phyloP scores from a whole-genome alignment of 83 land plant genomes.

The Diphasiastrum complanatum region DNA sequence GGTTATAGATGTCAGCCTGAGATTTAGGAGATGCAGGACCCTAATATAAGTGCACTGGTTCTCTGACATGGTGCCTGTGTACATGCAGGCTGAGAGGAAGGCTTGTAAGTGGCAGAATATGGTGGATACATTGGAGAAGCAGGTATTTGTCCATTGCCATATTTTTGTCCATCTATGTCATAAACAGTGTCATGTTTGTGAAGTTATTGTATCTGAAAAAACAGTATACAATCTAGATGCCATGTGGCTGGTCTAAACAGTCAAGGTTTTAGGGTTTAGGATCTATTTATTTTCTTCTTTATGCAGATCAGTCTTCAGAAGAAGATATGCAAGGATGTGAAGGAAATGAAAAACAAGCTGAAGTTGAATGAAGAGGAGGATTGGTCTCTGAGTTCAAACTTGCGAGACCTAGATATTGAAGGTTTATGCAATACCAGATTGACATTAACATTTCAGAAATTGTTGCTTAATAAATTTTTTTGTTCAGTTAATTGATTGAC shows the following conservation, averaged over 20 bases:
- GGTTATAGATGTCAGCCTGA: too few species aligned
- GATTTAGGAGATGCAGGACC: too few species aligned
- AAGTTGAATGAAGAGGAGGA: slow-evolving; percentile 6
- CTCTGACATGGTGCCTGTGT: too few species aligned
- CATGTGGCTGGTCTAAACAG: too few species aligned
- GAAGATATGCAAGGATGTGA: background rate
- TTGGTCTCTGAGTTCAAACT: background rate
- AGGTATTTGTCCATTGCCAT: too few species aligned
- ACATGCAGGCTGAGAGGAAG: slow-evolving; percentile 11
- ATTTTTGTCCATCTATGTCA: too few species aligned
- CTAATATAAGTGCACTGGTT: too few species aligned
- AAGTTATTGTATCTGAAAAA: background rate
- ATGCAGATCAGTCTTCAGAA: background rate
- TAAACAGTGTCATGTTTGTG: background rate
- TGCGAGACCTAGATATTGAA: background rate
- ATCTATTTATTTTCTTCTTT: background rate
- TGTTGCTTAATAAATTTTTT: background rate
- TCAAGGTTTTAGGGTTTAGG: too few species aligned
- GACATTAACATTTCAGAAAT: background rate
- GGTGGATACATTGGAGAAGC: slow-evolving; percentile 9
- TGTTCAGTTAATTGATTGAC: too few species aligned
- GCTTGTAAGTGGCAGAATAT: background rate
- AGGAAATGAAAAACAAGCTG: slow-evolving; percentile 1
- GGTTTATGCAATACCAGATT: background rate
- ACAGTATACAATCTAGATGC: background rate